A percentile compares a stretch with the other conserved stretches of the same genome.
Evolutionary conservation across 495 filamentous ascomycete species (phyloP).

Genomic region (Neurospora cerealis): DNA sequence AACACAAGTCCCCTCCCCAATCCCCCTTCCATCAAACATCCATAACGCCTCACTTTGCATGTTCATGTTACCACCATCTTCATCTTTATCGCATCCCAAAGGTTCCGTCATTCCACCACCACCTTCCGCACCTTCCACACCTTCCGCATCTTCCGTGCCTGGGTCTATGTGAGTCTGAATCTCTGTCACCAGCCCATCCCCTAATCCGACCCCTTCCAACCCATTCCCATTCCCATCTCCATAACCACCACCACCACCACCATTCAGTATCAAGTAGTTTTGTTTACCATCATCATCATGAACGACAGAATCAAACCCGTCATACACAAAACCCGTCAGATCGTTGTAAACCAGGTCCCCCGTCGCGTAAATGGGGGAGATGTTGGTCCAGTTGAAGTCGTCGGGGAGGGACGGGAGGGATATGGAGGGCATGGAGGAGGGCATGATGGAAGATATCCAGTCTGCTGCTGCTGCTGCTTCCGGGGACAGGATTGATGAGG

Average conservation of each 20-base stretch:
- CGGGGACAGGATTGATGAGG: background rate
- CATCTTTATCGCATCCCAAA: too few species aligned
- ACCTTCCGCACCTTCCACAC: too few species aligned
- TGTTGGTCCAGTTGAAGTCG: conserved; percentile 35
- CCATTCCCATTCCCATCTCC: background rate
- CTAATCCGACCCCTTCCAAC: background rate
- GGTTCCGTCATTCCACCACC: too few species aligned
- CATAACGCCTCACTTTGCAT: background rate
- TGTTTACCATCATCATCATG: background rate
- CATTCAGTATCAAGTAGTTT: background rate
- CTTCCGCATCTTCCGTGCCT: conserved; percentile 2
- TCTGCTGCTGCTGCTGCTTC: too few species aligned
- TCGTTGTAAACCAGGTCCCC: conserved; percentile 45
- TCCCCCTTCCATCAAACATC: conserved; percentile 37
- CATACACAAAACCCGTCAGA: conserved; percentile 24
- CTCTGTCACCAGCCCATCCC: background rate
- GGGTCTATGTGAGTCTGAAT: too few species aligned
- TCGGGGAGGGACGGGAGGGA: conserved; percentile 25
- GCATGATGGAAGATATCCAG: background rate
- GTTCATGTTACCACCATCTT: too few species aligned
- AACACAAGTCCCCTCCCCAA: conserved; percentile 39
- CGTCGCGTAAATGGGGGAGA: conserved; percentile 45
- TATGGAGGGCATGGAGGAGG: conserved; percentile 8
- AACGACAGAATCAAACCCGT: background rate
- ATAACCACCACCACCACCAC: background rate